Percentiles rank a stretch among this genome's conserved stretches.
These are phyloP conservation scores for Annulohypoxylon stygium DNA, from an alignment of 495 filamentous ascomycete species.

Conservation along the genomic window DNA sequence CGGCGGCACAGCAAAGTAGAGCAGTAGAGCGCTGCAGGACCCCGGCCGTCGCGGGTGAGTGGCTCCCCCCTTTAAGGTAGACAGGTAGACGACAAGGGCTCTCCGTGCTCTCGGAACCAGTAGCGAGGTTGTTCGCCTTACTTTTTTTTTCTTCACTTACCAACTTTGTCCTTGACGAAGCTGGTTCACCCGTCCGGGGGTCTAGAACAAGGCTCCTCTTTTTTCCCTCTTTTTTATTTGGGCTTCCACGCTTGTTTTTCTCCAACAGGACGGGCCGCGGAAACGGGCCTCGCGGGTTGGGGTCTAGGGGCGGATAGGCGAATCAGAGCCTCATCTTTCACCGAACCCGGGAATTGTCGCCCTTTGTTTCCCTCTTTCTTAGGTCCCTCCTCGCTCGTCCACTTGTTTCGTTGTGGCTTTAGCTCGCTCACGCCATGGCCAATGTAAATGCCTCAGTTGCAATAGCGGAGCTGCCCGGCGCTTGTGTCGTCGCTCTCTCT, in stretches of 20 bases:
- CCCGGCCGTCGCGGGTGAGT: conserved; percentile 37
- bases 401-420: conserved; percentile 16
- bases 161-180: neutral
- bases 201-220: conserved; percentile 40
- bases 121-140: conserved; percentile 36
- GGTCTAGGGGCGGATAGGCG: conserved; percentile 40
- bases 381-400: conserved; percentile 9
- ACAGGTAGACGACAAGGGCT: conserved; percentile 40
- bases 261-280: conserved; percentile 41
- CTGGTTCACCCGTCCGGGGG: conserved; percentile 36
- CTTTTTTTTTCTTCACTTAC: conserved; percentile 23
- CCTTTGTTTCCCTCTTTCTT: conserved; percentile 27
- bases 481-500: conserved; percentile 31
- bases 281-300: conserved; percentile 41
- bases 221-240: conserved; percentile 17
- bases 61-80: neutral
- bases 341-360: conserved; percentile 47
- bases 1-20: conserved; percentile 39
- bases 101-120: conserved; percentile 35
- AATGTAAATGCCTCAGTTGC: conserved; percentile 48
- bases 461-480: conserved; percentile 33
- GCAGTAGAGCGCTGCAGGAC: conserved; percentile 19
- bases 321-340: conserved; percentile 47
- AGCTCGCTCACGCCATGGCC: conserved; percentile 23
- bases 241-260: conserved; percentile 6